A percentile compares a stretch with the other conserved stretches of the same genome.
These are phyloP conservation scores for Calonectria hawksworthii DNA, from an alignment of 2,329 filamentous ascomycete species.

Conservation along the genomic window DNA sequence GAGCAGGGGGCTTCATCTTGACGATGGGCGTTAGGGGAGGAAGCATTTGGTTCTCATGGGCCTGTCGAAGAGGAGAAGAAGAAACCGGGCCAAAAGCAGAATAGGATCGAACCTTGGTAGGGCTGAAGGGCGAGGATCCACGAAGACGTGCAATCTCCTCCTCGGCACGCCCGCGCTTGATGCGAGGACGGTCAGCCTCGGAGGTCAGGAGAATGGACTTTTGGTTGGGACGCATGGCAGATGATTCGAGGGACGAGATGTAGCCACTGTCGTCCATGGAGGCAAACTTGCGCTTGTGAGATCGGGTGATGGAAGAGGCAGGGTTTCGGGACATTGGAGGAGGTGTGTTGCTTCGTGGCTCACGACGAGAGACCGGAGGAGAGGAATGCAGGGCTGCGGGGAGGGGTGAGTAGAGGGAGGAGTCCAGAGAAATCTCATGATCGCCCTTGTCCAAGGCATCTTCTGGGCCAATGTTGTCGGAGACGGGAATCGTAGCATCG, in stretches of 20 bases:
- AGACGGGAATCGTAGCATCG: constrained; percentile 82
- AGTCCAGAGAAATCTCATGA: constrained; percentile 55
- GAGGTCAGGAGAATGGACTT: constrained; percentile 78
- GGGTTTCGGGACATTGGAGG: constrained; percentile 75
- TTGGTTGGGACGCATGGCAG: constrained; percentile 80
- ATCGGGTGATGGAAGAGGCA: constrained; percentile 74
- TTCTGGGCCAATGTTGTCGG: constrained; percentile 72
- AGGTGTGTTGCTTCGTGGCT: constrained; percentile 78
- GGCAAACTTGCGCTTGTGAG: constrained; percentile 82
- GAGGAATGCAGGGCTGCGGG: constrained; percentile 86
- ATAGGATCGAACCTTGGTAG: constrained; percentile 76
- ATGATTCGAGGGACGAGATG: constrained; percentile 96
- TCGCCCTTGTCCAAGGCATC: constrained; percentile 62
- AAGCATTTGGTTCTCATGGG: constrained; percentile 71
- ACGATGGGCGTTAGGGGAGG: constrained; percentile 87
- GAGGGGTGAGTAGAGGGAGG: constrained; percentile 78
- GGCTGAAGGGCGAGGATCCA: constrained; percentile 93
- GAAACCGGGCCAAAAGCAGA: constrained; percentile 68
- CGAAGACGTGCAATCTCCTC: constrained; percentile 95
- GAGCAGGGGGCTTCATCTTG: constrained; percentile 77
- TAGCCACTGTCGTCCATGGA: constrained; percentile 95
- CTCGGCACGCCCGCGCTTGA: constrained; percentile 92
- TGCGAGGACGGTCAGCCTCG: constrained; percentile 82
- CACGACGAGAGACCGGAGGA: constrained; percentile 79
- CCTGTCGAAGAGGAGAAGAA: constrained; percentile 77